Evolutionary conservation across 2,329 filamentous ascomycete species (phyloP), one percentile per base, ranked within the genome.

Genomic region (Neurospora crassa): DNA sequence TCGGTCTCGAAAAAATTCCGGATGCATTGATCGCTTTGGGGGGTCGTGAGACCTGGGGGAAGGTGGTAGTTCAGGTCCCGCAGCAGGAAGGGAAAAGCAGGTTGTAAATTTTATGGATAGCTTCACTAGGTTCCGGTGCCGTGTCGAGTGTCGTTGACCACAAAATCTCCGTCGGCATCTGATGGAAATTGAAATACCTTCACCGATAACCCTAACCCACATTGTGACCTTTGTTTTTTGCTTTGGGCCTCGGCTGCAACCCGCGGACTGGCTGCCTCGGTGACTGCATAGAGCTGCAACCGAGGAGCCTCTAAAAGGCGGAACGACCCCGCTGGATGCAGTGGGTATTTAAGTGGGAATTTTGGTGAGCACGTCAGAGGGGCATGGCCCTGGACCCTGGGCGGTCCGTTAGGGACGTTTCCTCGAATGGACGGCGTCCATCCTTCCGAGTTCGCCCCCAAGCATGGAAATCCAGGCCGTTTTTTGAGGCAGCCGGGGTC

Each of bases 31-130:
- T 90, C 76, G 92, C 92, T 2, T 82, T 98, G 70, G 94, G 93
- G 1, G 88, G 89, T 1, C 85, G 95, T 72, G 92, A 91, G 69
- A 97, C 94, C 1, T 98, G 95, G 95, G 95, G 95, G 0, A 98
- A 98, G 85, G 95, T 98, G 0, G 93, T 97, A 1, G 90, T 97
- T 24, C 93, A 93, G 81, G 85, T 98, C 59, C 90, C 91, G 1
- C 47, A 53, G 11, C 92, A 94, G 76, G 85, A 88, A 67, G 86
- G 84, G 7, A 83, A 85, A 74, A 88, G 85, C 76, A 88, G 87
- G 79, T 76, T 90, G 78, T 90, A 70, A 12, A 16, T 18, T 37
- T 20, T 8, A 3, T 47, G 14, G 14, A 37, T 69, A 37, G 43
- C 20, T 24, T 41, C 40, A 43, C 20, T 53, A 24, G 34, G 34